Evolutionary conservation across 2,329 filamentous ascomycete genomes (phyloP).

Genomic region (Epichloe brachyelytri): DNA sequence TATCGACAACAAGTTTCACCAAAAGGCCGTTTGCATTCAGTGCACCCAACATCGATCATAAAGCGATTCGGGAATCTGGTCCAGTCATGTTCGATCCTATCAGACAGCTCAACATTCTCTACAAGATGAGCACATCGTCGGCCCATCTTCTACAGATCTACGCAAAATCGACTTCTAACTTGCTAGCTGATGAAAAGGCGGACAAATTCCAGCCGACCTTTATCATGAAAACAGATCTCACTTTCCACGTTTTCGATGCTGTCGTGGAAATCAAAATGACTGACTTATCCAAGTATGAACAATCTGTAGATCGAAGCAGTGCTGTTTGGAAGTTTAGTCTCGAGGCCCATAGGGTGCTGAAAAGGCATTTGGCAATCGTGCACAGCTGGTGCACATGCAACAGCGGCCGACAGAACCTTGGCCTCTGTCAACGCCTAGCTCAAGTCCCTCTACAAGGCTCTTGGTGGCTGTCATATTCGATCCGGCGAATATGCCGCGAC

Average conservation of each 20-base stretch:
- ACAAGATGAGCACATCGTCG: constrained; percentile 83
- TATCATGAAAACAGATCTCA: constrained; percentile 47
- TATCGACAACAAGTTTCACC: constrained; percentile 59
- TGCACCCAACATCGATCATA: constrained; percentile 18
- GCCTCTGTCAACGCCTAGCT: constrained; percentile 14
- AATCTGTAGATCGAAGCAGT: constrained; percentile 28
- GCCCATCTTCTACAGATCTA: constrained; percentile 61
- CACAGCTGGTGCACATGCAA: constrained; percentile 51
- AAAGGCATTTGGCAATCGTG: constrained; percentile 64
- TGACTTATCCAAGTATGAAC: constrained; percentile 15
- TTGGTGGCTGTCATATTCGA: constrained; percentile 61
- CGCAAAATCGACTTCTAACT: constrained; percentile 58
- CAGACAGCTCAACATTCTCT: constrained; percentile 68
- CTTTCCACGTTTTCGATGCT: constrained; percentile 42
- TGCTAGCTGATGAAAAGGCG: constrained; percentile 58
- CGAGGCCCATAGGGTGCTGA: constrained; percentile 52
- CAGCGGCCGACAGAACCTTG: constrained; percentile 20
- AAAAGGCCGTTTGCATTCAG: constrained; percentile 49
- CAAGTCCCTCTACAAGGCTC: constrained; percentile 26
- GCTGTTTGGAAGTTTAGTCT: constrained; percentile 32
- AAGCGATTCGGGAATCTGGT: constrained; percentile 27
- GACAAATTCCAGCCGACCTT: constrained; percentile 82
- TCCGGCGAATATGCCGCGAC: constrained; percentile 55
- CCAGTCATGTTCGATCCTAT: constrained; percentile 70
- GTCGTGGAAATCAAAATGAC: constrained; percentile 24